Conservation (phyloP, 495 filamentous ascomycete species). For the Lindgomyces ingoldianus region DNA sequence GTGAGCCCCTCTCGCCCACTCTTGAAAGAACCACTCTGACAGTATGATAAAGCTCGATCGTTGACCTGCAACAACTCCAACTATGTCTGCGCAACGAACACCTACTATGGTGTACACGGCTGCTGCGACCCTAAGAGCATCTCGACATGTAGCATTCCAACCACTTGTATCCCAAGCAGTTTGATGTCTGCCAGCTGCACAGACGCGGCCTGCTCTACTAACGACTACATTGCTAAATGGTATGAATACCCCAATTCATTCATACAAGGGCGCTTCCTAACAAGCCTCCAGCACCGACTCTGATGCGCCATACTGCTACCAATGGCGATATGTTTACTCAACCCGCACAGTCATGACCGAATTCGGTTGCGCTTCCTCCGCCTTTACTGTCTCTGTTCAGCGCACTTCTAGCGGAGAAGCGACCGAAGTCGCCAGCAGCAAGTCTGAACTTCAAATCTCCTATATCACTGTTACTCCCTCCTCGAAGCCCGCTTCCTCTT, state of each 20-base stretch:
- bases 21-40: slow-evolving; percentile 7
- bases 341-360: slow-evolving; percentile 27
- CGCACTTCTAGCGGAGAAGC: slow-evolving; percentile 13
- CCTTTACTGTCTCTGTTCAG: slow-evolving; percentile 24
- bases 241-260: neutral
- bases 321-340: slow-evolving; percentile 33
- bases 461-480: neutral
- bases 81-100: slow-evolving; percentile 34
- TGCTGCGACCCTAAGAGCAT: slow-evolving; percentile 30
- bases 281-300: slow-evolving; percentile 7
- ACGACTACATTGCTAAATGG: slow-evolving; percentile 34
- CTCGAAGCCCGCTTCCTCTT: neutral
- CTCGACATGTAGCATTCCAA: slow-evolving; percentile 22
- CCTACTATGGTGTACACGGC: slow-evolving; percentile 33
- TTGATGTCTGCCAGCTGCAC: slow-evolving; percentile 30
- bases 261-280: neutral
- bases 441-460: neutral
- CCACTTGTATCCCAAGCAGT: slow-evolving; percentile 32
- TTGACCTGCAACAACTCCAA: slow-evolving; percentile 31
- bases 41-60: slow-evolving; percentile 8
- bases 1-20: neutral
- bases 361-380: slow-evolving; percentile 27
- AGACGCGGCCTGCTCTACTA: slow-evolving; percentile 21
- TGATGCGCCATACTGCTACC: slow-evolving; percentile 26
- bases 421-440: neutral